These are phyloP conservation scores for Fusarium incarnatum DNA, from an alignment of 2,329 filamentous ascomycete genomes.

Conservation along the genomic window DNA sequence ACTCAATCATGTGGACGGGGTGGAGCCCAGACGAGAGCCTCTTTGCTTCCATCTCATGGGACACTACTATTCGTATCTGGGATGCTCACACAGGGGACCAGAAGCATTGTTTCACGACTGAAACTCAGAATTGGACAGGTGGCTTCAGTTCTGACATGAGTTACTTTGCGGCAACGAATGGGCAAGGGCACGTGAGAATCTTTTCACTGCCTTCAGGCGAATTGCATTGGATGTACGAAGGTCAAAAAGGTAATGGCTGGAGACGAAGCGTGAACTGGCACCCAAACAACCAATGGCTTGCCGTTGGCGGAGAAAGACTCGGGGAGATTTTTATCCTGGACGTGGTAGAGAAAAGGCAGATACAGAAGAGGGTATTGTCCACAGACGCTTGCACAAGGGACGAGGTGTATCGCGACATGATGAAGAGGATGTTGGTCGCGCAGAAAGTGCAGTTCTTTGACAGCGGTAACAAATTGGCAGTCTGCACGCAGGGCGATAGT, in stretches of 20 bases:
- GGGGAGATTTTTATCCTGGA: conserved; percentile 23
- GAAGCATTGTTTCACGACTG: conserved; percentile 14
- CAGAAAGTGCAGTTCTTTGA: conserved; percentile 19
- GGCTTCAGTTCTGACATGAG: conserved; percentile 15
- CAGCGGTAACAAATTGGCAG: conserved; percentile 18
- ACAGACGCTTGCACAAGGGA: not conserved
- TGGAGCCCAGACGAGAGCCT: conserved; percentile 24
- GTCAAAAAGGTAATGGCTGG: not conserved
- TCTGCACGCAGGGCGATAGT: conserved; percentile 12
- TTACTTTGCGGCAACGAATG: conserved; percentile 13
- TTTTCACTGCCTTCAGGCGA: not conserved
- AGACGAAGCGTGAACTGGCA: conserved; percentile 26
- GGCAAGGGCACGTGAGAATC: conserved; percentile 3
- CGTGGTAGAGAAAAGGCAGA: not conserved
- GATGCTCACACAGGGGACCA: conserved; percentile 1
- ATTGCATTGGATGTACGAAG: conserved; percentile 2
- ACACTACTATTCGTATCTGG: conserved; percentile 23
- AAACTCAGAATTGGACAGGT: conserved; percentile 20
- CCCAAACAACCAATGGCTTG: conserved; percentile 12
- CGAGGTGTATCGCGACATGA: not conserved
- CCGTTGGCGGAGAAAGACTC: conserved; percentile 8
- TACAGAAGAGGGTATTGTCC: conserved; percentile 15
- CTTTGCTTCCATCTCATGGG: conserved; percentile 30
- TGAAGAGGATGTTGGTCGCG: not conserved
- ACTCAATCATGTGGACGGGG: conserved; percentile 23